A percentile compares a stretch with the other conserved stretches of the same genome.
These are phyloP conservation scores for Cadophora sp. DNA, from an alignment of 2,329 filamentous ascomycete species.

Conservation along the genomic window DNA sequence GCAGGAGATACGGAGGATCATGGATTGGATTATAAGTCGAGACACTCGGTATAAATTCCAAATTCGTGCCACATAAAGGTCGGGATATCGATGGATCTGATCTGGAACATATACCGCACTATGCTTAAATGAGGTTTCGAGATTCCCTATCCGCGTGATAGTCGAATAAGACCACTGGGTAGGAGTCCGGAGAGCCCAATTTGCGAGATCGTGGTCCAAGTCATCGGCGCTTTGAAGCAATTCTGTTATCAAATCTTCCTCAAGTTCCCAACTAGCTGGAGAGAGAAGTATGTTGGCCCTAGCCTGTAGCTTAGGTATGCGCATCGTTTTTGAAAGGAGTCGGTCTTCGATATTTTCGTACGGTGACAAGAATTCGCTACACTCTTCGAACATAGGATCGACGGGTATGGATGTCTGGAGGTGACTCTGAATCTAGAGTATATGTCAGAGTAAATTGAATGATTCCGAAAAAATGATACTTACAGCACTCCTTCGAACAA, in stretches of 20 bases:
- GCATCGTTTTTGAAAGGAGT: conserved; percentile 29
- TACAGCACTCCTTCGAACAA: conserved; percentile 29
- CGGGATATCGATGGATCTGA: conserved; percentile 26
- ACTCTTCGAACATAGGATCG: conserved; percentile 24
- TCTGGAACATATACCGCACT: conserved; percentile 21
- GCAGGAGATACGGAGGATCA: conserved; percentile 21
- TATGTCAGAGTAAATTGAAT: conserved; percentile 8
- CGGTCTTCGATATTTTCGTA: conserved; percentile 29
- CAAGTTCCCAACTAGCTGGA: conserved; percentile 5
- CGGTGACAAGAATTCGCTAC: neutral
- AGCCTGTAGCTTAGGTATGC: conserved; percentile 24
- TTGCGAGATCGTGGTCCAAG: conserved; percentile 25
- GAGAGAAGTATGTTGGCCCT: conserved; percentile 21
- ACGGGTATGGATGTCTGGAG: conserved; percentile 24
- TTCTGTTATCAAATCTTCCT: conserved; percentile 2
- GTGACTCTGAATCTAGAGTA: conserved; percentile 26
- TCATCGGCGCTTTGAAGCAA: conserved; percentile 20
- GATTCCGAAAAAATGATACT: neutral
- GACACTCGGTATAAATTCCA: conserved; percentile 31
- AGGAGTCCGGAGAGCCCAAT: conserved; percentile 24
- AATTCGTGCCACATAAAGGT: conserved; percentile 26
- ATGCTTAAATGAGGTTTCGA: neutral
- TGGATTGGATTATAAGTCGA: conserved; percentile 30
- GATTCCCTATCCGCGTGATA: conserved; percentile 6
- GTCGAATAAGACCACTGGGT: conserved; percentile 18